A percentile compares a stretch with the other conserved stretches of the same genome.
Conservation (phyloP, 73 alveolate genomes). For the Effrenium voratum region DNA sequence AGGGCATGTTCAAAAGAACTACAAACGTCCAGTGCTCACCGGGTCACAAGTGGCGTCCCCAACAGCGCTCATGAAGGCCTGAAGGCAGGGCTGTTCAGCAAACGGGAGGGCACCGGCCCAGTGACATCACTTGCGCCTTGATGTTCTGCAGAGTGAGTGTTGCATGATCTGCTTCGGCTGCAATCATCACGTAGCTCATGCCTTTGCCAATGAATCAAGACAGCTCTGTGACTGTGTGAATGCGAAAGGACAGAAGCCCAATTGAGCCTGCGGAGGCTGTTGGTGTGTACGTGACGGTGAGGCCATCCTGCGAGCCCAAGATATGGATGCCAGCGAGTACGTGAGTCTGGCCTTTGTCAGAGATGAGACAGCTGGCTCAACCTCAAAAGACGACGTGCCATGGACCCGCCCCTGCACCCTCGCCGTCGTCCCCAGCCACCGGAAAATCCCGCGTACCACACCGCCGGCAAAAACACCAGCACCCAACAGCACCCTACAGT, state of each 20-base stretch:
- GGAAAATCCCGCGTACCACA: too few species aligned
- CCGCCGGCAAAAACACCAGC: too few species aligned
- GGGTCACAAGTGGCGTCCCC: constrained; percentile 72
- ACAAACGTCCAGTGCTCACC: neutral
- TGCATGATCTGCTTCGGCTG: constrained; percentile 78
- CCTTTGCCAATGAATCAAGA: neutral
- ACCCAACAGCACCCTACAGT: too few species aligned
- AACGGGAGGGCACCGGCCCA: neutral
- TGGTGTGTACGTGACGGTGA: constrained; percentile 48
- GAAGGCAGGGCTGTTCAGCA: neutral
- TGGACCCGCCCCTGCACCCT: too few species aligned
- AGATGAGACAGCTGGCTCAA: too few species aligned
- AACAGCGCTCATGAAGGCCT: constrained; percentile 90
- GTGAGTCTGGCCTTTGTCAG: too few species aligned
- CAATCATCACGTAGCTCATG: constrained; percentile 67
- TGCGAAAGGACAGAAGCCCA: too few species aligned
- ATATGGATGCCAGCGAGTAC: too few species aligned
- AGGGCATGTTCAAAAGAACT: too few species aligned
- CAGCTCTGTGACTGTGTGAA: neutral
- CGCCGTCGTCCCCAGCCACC: too few species aligned
- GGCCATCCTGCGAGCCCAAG: constrained; percentile 37
- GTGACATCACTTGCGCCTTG: constrained; percentile 21
- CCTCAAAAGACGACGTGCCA: neutral
- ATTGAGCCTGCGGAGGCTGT: constrained; percentile 60
- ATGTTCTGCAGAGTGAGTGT: constrained; percentile 57